Evolutionary conservation across 345 rosid genomes (phyloP).

Genomic region (Aethionema arabicum): DNA sequence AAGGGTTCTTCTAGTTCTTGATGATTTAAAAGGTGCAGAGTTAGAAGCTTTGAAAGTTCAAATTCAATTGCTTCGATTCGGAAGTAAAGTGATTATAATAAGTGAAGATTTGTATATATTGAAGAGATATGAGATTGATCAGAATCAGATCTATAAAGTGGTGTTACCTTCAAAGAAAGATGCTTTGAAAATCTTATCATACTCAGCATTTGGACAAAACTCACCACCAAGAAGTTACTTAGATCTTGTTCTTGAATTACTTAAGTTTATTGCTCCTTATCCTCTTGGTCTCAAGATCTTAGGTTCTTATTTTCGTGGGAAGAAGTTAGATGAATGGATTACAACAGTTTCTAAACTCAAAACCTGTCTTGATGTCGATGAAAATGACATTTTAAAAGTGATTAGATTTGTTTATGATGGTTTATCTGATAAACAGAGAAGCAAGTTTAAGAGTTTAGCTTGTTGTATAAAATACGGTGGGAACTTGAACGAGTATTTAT

Average conservation of each 20-base stretch:
- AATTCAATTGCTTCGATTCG: neutral
- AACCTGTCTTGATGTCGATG: neutral
- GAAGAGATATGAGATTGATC: neutral
- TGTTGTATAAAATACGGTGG: neutral
- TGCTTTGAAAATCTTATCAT: constrained; percentile 12
- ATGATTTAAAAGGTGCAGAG: no score
- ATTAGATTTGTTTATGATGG: neutral
- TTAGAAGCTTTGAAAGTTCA: no score
- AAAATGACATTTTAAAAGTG: neutral
- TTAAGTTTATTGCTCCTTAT: neutral
- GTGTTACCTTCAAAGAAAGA: constrained; percentile 15
- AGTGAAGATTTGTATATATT: neutral
- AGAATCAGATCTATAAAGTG: constrained; percentile 17
- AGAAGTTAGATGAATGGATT: constrained; percentile 11
- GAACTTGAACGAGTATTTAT: constrained; percentile 10
- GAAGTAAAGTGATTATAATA: constrained; percentile 19
- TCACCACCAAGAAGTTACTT: constrained; percentile 26
- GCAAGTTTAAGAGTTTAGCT: no score
- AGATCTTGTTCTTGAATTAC: constrained; percentile 3
- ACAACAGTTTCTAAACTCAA: neutral
- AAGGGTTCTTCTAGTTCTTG: no score
- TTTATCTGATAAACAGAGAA: no score
- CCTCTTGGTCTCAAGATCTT: constrained; percentile 21
- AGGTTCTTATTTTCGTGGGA: constrained; percentile 19
- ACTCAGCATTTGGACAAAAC: constrained; percentile 23